Evolutionary conservation across 1,284 basidiomycete species (phyloP).

Genomic region (Melampsora americana): DNA sequence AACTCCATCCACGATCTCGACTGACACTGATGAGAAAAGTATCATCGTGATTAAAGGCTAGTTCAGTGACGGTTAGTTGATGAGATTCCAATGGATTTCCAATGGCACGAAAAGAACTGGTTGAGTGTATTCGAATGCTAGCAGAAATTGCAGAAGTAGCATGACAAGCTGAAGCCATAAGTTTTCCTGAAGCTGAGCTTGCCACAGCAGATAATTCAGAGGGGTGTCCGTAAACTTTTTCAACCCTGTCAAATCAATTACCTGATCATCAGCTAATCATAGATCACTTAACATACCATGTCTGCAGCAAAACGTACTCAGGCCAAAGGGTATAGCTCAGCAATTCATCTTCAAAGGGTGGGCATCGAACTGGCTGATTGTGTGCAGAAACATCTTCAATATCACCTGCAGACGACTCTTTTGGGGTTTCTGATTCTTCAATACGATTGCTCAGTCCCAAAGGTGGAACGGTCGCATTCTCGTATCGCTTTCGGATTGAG

Average conservation of each 20-base stretch:
- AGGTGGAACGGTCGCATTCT: slow-evolving; percentile 70
- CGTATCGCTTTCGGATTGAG: slow-evolving; percentile 58
- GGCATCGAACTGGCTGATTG: slow-evolving; percentile 53
- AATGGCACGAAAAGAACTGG: slow-evolving; percentile 66
- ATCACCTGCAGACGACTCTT: neutral
- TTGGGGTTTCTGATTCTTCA: slow-evolving; percentile 59
- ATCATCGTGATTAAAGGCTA: slow-evolving; percentile 83
- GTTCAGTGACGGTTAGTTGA: slow-evolving; percentile 79
- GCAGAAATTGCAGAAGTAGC: slow-evolving; percentile 84
- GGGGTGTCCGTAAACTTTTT: slow-evolving; percentile 96
- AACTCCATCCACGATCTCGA: slow-evolving; percentile 84
- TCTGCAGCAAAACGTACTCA: slow-evolving; percentile 55
- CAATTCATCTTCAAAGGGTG: slow-evolving; percentile 75
- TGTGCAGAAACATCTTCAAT: neutral
- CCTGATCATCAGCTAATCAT: neutral
- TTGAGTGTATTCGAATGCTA: slow-evolving; percentile 77
- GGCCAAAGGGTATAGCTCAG: slow-evolving; percentile 89
- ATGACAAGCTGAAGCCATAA: slow-evolving; percentile 89
- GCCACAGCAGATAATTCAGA: slow-evolving; percentile 85
- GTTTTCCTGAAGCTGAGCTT: slow-evolving; percentile 65
- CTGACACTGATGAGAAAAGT: slow-evolving; percentile 74
- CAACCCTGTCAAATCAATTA: slow-evolving; percentile 56
- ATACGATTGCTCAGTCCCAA: slow-evolving; percentile 71
- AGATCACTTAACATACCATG: neutral
- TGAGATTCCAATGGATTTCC: slow-evolving; percentile 75